Conservation (phyloP, 345 rosid species). For the Garcia nutans region DNA sequence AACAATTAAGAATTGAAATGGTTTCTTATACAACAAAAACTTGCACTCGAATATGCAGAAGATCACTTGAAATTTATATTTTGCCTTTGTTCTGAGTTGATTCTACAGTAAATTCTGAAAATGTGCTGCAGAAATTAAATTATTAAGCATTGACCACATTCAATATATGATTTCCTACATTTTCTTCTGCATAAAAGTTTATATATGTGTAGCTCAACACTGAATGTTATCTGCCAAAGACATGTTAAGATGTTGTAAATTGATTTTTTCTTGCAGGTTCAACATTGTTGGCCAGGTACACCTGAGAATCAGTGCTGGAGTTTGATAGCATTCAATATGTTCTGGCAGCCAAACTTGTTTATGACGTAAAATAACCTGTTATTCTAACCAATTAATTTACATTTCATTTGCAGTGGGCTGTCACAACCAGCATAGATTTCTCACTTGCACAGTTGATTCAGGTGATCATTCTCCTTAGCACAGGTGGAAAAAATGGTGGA, state of each 20-base stretch:
- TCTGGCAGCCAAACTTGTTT: not conserved
- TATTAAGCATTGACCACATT: not conserved
- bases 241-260: conserved; percentile 26
- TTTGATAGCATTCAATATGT: conserved; percentile 5
- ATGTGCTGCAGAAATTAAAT: not conserved
- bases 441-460: conserved; percentile 65
- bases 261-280: conserved; percentile 64
- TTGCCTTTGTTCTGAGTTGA: not conserved
- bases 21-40: not conserved
- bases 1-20: no score
- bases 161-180: not conserved
- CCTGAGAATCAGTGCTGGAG: conserved; percentile 10
- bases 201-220: not conserved
- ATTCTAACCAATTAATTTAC: conserved; percentile 18
- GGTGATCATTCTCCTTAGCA: conserved; percentile 81
- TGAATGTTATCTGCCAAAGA: conserved; percentile 1
- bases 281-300: conserved; percentile 93
- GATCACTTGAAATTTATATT: not conserved
- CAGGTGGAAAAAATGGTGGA: conserved; percentile 92
- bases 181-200: not conserved
- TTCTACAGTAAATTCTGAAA: not conserved
- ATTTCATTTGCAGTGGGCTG: conserved; percentile 80
- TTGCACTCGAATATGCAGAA: not conserved
- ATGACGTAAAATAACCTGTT: conserved; percentile 13
- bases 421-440: conserved; percentile 64